These are phyloP conservation scores for Trametes pubescens DNA, from an alignment of 1,284 basidiomycete species.

Conservation along the genomic window DNA sequence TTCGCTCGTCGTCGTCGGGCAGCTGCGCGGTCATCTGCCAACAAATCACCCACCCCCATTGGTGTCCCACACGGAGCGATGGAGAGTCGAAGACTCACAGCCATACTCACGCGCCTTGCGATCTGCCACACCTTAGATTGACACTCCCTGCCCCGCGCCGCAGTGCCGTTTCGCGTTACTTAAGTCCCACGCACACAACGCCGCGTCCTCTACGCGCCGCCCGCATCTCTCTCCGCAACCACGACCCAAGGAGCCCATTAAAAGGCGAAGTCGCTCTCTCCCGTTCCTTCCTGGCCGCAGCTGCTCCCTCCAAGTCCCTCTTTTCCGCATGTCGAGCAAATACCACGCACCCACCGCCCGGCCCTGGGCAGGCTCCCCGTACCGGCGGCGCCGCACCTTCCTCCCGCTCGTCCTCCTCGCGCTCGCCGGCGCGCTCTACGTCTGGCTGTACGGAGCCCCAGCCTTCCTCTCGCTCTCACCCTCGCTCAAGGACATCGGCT, in stretches of 20 bases:
- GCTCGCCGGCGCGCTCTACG: conserved; percentile 42
- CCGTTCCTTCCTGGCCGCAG: not conserved
- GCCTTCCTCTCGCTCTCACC: conserved; percentile 47
- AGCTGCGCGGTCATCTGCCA: conserved; percentile 19
- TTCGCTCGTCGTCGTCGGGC: too few species aligned
- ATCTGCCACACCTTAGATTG: conserved; percentile 4
- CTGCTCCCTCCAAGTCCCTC: not conserved
- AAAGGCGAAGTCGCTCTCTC: not conserved
- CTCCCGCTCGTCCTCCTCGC: conserved; percentile 43
- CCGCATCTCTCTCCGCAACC: not conserved
- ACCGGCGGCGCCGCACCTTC: conserved; percentile 54
- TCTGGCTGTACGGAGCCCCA: conserved; percentile 35
- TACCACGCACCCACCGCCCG: conserved; percentile 15
- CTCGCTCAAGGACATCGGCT: conserved; percentile 41
- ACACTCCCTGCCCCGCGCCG: conserved; percentile 3
- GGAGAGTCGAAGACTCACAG: not conserved
- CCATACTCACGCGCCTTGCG: not conserved
- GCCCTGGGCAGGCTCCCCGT: conserved; percentile 38
- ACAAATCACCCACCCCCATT: not conserved
- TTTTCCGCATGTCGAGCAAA: conserved; percentile 3
- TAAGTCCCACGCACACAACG: conserved; percentile 3
- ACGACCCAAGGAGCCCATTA: not conserved
- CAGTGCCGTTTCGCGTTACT: conserved; percentile 1
- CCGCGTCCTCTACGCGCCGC: not conserved
- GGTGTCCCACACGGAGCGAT: not conserved